Evolutionary conservation across 192 early-diverging fungal species (phyloP).

Genomic region (Backusella psychrophila): DNA sequence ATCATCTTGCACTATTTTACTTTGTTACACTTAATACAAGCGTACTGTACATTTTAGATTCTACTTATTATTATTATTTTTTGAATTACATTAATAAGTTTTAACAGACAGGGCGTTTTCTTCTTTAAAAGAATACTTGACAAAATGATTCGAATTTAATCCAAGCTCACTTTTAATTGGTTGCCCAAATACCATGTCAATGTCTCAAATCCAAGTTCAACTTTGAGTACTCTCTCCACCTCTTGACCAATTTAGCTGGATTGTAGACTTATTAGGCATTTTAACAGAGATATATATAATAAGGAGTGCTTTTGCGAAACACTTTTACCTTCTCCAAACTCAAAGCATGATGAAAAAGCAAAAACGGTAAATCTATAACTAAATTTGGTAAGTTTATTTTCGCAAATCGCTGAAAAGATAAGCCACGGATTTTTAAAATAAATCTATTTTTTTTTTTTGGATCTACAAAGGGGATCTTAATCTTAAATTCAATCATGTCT

Average conservation of each 20-base stretch:
- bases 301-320: no score
- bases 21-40: no score
- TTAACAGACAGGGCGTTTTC: no score
- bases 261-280: not conserved
- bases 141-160: not conserved
- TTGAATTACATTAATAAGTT: no score
- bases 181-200: not conserved
- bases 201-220: not conserved
- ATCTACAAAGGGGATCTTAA: conserved; percentile 4
- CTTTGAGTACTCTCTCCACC: no score
- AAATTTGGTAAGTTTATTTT: not conserved
- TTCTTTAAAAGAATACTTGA: not conserved
- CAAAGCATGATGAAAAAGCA: not conserved
- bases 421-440: not conserved
- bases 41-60: no score
- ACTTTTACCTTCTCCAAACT: not conserved
- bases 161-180: not conserved
- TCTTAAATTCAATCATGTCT: not conserved
- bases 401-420: no score
- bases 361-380: not conserved
- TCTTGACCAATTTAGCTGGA: not conserved
- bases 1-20: no score
- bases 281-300: no score
- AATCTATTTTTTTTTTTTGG: not conserved
- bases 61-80: no score